Evolutionary conservation across 495 filamentous ascomycete species (phyloP), one percentile per base, ranked within the genome.

Genomic region (Sporormia fimetaria): DNA sequence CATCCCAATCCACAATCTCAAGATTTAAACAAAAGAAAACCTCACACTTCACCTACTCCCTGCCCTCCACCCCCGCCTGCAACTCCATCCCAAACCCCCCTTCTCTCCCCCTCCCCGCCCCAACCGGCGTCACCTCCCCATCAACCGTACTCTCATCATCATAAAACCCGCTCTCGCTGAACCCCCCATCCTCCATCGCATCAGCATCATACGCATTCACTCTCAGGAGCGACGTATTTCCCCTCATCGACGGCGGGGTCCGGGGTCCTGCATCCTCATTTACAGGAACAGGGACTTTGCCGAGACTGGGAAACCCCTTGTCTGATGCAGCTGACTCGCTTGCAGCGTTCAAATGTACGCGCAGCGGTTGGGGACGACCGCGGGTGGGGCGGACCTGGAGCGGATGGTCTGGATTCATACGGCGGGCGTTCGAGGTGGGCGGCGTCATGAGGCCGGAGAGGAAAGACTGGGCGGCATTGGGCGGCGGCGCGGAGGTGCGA

Each of bases 401-500:
- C 39, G 54, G n/a, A 45, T 8, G 10, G 29, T 31, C 17, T 40
- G 47, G 1, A 41, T 30, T 3, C 29, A 70, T 71, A 25, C 71
- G 69, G 7, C 80, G 73, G 23, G 76, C 57, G 34, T 77, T 72
- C 6, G 80, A 80, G 21, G 76, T 70, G 9, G 85, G 86, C 12
- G 87, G 84, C 3, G 87, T 93, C 63, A 93, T 60, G 11, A 93
- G 74, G 3, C 87, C 85, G 0, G 83, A 80, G 17, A 85, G 68
- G 47, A 76, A 75, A 20, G 63, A 47, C 30, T 57, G 54, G 12
- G 55, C 45, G 3, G 47, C 24, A 6, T 12, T 18, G 14, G 33
- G n/a, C n/a, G n/a, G n/a, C 2, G 40, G 23, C 7, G 31, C 63
- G 21, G 68, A 71, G 16, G 63, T 61, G 52, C 78, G 80, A 9